phyloP scores from a whole-genome alignment of 192 early-diverging fungal genomes.

The Coemansia sp. region DNA sequence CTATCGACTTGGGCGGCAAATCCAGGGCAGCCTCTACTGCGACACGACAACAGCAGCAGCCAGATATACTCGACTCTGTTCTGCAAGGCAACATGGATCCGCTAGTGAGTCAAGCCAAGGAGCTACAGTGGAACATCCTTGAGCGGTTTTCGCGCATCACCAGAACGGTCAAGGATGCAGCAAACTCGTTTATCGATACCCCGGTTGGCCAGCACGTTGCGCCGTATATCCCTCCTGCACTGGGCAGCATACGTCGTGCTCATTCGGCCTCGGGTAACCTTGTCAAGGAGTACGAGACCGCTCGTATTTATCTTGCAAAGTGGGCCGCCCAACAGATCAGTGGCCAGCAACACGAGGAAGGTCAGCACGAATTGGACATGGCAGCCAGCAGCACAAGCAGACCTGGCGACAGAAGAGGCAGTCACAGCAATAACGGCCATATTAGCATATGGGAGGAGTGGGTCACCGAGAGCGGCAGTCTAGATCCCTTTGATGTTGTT shows the following conservation, averaged over 20 bases:
- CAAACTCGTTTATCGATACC: slow-evolving; percentile 56
- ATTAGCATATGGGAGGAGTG: slow-evolving; percentile 57
- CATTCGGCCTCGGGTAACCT: slow-evolving; percentile 59
- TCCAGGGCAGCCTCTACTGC: not conserved
- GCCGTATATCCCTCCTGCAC: slow-evolving; percentile 51
- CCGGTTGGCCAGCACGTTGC: slow-evolving; percentile 52
- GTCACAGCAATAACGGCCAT: slow-evolving; percentile 5
- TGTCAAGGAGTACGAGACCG: slow-evolving; percentile 78
- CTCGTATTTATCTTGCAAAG: slow-evolving; percentile 73
- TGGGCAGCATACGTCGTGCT: slow-evolving; percentile 58
- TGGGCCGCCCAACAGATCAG: slow-evolving; percentile 69
- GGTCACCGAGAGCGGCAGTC: slow-evolving; percentile 41
- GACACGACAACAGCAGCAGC: slow-evolving; percentile 4
- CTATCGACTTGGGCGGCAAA: not conserved
- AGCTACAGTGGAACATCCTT: slow-evolving; percentile 71
- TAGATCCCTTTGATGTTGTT: slow-evolving; percentile 51
- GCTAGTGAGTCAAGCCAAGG: slow-evolving; percentile 59
- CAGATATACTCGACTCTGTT: slow-evolving; percentile 30
- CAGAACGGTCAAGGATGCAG: slow-evolving; percentile 66
- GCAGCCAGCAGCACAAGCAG: slow-evolving; percentile 15
- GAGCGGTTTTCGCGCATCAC: slow-evolving; percentile 78
- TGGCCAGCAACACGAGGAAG: slow-evolving; percentile 54
- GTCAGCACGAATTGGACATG: slow-evolving; percentile 37
- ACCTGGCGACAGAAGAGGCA: not conserved
- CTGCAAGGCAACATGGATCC: slow-evolving; percentile 53